Percentiles rank a stretch among this genome's conserved stretches.
phyloP scores from a whole-genome alignment of 768 basidiomycete species.

The Tubosaeta sp. region DNA sequence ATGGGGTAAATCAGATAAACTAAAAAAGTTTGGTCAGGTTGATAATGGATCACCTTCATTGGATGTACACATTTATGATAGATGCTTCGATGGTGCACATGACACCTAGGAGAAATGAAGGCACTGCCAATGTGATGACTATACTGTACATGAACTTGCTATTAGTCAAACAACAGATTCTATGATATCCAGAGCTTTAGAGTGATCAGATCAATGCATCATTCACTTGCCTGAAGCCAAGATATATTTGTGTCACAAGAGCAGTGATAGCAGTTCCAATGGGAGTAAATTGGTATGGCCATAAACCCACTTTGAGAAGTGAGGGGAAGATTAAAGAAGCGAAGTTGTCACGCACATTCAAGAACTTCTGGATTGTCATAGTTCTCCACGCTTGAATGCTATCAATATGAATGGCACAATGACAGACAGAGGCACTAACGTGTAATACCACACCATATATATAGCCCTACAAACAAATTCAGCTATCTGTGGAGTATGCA shows the following conservation, averaged over 20 bases:
- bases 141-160: conserved; percentile 26
- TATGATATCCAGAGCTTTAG: neutral
- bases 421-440: no score
- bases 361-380: no score
- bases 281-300: conserved; percentile 50
- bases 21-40: conserved; percentile 13
- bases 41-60: neutral
- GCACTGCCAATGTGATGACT: conserved; percentile 34
- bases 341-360: no score
- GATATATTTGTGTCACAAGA: conserved; percentile 46
- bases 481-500: no score
- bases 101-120: conserved; percentile 42
- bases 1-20: conserved; percentile 37
- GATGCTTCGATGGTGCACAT: conserved; percentile 41
- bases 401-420: no score
- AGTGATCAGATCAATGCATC: neutral
- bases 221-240: conserved; percentile 40
- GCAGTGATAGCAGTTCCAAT: conserved; percentile 44
- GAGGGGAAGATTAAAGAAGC: neutral
- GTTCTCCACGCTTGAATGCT: no score
- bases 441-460: no score
- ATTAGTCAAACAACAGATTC: conserved; percentile 12
- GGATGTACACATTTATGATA: conserved; percentile 36
- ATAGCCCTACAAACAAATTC: no score
- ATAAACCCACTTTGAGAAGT: conserved; percentile 32